These are phyloP conservation scores for Colletotrichum sojae DNA, from an alignment of 2,329 filamentous ascomycete genomes.

Conservation along the genomic window DNA sequence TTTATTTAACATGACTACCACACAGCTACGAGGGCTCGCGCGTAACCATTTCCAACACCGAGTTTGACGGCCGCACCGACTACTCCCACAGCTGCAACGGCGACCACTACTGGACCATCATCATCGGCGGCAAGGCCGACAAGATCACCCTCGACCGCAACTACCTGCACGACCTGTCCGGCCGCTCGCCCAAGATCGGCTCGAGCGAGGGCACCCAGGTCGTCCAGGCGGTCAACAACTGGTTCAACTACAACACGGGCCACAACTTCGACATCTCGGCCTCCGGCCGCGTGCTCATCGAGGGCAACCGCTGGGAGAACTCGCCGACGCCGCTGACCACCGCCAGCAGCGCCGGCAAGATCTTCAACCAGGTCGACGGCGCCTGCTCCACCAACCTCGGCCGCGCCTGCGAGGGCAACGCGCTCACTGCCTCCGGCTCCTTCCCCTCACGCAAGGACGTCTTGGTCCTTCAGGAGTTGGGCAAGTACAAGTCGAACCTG, in stretches of 20 bases:
- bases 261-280: slow-evolving; percentile 68
- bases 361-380: not conserved
- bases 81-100: slow-evolving; percentile 50
- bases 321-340: not conserved
- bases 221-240: slow-evolving; percentile 48
- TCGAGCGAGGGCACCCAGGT: slow-evolving; percentile 35
- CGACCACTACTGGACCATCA: slow-evolving; percentile 52
- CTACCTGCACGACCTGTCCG: slow-evolving; percentile 48
- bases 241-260: slow-evolving; percentile 47
- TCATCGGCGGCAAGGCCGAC: slow-evolving; percentile 49
- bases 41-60: slow-evolving; percentile 55
- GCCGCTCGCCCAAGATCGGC: slow-evolving; percentile 51
- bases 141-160: slow-evolving; percentile 54
- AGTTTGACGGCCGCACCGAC: slow-evolving; percentile 54
- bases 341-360: not conserved
- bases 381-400: slow-evolving; percentile 42
- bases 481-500: slow-evolving; percentile 39
- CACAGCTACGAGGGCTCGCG: slow-evolving; percentile 48
- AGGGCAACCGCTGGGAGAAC: slow-evolving; percentile 43
- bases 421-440: slow-evolving; percentile 46
- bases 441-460: slow-evolving; percentile 31
- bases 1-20: not conserved
- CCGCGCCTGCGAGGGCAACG: slow-evolving; percentile 48
- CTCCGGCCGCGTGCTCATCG: slow-evolving; percentile 45
- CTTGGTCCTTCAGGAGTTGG: slow-evolving; percentile 28